Conservation (phyloP, 768 basidiomycete species). For the Kwoniella dejecticola region DNA sequence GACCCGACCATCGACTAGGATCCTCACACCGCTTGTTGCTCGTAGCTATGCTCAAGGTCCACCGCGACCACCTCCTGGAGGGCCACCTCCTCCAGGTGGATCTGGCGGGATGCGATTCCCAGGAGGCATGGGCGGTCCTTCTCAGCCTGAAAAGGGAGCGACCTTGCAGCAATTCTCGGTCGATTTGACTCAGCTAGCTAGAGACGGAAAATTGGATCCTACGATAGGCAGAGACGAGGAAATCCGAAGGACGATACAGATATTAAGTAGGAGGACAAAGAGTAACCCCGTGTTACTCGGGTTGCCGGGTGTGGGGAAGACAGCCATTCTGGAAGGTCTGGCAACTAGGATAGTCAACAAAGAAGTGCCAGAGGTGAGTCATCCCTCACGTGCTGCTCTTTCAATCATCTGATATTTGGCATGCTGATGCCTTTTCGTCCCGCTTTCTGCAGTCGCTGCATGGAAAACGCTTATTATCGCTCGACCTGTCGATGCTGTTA, state of each 20-base stretch:
- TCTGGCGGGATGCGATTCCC: slow-evolving; percentile 49
- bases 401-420: too few relatives aligned
- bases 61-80: slow-evolving; percentile 28
- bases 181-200: slow-evolving; percentile 81
- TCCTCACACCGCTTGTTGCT: not conserved
- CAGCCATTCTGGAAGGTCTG: slow-evolving; percentile 85
- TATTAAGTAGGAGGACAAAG: slow-evolving; percentile 84
- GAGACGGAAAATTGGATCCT: slow-evolving; percentile 82
- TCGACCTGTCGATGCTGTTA: slow-evolving; percentile 80
- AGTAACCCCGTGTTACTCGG: slow-evolving; percentile 75
- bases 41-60: slow-evolving; percentile 36
- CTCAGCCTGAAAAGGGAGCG: slow-evolving; percentile 67
- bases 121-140: slow-evolving; percentile 35
- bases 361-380: slow-evolving; percentile 81
- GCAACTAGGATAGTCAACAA: slow-evolving; percentile 82
- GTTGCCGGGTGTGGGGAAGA: slow-evolving; percentile 91
- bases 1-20: slow-evolving; percentile 2
- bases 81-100: slow-evolving; percentile 21
- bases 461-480: slow-evolving; percentile 80
- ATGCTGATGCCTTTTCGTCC: too few relatives aligned
- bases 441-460: slow-evolving; percentile 68
- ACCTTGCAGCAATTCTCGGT: slow-evolving; percentile 81
- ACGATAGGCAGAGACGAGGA: slow-evolving; percentile 73
- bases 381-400: not conserved
- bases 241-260: slow-evolving; percentile 87